Percentiles rank a stretch among this genome's conserved stretches.
Conservation (phyloP, 2,329 filamentous ascomycete genomes). For the Endocalyx cinctus region DNA sequence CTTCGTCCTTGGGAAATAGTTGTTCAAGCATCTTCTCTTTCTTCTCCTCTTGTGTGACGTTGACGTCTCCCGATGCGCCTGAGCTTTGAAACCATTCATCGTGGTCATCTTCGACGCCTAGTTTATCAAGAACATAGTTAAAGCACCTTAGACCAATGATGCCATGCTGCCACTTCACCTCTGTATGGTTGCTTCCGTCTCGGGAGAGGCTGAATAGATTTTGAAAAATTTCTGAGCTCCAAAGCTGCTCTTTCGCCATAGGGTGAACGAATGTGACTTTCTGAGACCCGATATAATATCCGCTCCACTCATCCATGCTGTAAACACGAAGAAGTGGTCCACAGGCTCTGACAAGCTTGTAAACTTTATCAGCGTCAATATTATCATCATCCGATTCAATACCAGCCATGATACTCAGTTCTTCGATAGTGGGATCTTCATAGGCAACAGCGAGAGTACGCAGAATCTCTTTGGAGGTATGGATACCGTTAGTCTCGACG, state of each 20-base stretch:
- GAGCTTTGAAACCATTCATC: no score
- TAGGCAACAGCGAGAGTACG: conserved; percentile 1
- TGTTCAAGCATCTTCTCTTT: not conserved
- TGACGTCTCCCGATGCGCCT: no score
- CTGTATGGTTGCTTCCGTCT: not conserved
- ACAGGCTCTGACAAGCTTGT: not conserved
- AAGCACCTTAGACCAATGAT: not conserved
- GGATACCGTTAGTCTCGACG: not conserved
- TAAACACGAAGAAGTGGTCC: not conserved
- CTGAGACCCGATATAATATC: not conserved
- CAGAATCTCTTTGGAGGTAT: conserved; percentile 1
- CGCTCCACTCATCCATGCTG: not conserved
- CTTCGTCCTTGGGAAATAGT: not conserved
- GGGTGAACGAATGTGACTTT: not conserved
- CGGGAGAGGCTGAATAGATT: not conserved
- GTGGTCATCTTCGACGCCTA: not conserved
- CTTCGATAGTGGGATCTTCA: conserved; percentile 1
- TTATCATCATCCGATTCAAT: not conserved
- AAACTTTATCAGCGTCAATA: no score
- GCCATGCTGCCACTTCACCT: conserved; percentile 2
- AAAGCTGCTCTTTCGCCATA: not conserved
- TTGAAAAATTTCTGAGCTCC: not conserved
- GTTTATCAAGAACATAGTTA: not conserved
- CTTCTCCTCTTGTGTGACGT: not conserved
- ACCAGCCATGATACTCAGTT: not conserved